A percentile compares a stretch with the other conserved stretches of the same genome.
These are phyloP conservation scores for Parsonsia alboflavescens DNA, from an alignment of 257 asterid genomes.

Conservation along the genomic window DNA sequence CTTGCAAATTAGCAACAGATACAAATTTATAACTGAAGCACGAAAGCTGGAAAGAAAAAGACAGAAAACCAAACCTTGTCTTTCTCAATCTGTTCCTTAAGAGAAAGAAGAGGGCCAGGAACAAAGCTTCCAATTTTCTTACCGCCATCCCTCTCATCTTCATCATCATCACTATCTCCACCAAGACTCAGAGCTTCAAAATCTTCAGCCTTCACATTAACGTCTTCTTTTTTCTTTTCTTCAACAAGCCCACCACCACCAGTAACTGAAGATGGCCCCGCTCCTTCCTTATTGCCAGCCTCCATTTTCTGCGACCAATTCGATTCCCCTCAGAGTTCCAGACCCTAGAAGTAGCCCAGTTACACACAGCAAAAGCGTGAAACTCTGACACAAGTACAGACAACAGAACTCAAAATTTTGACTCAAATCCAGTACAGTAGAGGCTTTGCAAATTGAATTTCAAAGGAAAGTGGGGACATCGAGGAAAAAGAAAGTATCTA, in stretches of 20 bases:
- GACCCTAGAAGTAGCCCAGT: background rate
- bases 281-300: conserved; percentile 35
- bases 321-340: background rate
- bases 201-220: conserved; percentile 28
- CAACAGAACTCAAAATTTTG: background rate
- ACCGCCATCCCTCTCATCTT: conserved; percentile 17
- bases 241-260: conserved; percentile 5
- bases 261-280: conserved; percentile 44
- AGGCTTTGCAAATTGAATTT: background rate
- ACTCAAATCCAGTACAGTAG: background rate
- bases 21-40: background rate
- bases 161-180: conserved; percentile 13
- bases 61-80: conserved; percentile 49
- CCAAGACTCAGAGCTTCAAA: conserved; percentile 9
- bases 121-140: conserved; percentile 33
- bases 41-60: background rate
- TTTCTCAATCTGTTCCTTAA: conserved; percentile 70
- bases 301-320: conserved; percentile 26
- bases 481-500: no score
- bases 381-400: background rate
- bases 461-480: conserved; percentile 2
- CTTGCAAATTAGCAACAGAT: background rate
- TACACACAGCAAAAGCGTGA: background rate
- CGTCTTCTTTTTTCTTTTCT: conserved; percentile 24
- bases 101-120: conserved; percentile 81